phyloP scores from a whole-genome alignment of 169 alveolate species.

The Fabrea salina region DNA sequence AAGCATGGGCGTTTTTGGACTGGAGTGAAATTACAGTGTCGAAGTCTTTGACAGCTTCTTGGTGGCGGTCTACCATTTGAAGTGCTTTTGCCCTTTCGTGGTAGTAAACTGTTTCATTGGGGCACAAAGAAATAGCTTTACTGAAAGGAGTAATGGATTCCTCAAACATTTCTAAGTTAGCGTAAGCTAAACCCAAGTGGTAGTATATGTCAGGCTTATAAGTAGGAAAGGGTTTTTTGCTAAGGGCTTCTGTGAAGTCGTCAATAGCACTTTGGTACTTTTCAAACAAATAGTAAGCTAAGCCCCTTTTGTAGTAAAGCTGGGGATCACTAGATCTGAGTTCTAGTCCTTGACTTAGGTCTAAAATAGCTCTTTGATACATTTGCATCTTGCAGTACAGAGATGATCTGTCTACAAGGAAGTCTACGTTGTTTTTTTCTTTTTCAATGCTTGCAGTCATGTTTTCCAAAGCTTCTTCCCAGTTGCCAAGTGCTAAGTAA shows the following conservation, averaged over 20 bases:
- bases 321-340: constrained; percentile 65
- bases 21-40: constrained; percentile 56
- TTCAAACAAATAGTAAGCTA: constrained; percentile 61
- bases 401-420: constrained; percentile 63
- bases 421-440: constrained; percentile 51
- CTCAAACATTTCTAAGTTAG: constrained; percentile 70
- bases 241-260: constrained; percentile 49
- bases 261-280: constrained; percentile 59
- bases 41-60: constrained; percentile 71
- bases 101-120: constrained; percentile 69
- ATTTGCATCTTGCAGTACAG: constrained; percentile 47
- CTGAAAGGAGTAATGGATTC: constrained; percentile 68
- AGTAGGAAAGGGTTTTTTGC: constrained; percentile 57
- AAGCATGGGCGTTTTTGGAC: constrained; percentile 82
- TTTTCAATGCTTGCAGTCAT: constrained; percentile 49
- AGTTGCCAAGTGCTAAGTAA: constrained; percentile 54
- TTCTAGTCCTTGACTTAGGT: constrained; percentile 56
- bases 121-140: constrained; percentile 61
- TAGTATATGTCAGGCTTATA: constrained; percentile 76
- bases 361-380: constrained; percentile 59
- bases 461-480: constrained; percentile 68
- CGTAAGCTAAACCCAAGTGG: constrained; percentile 77
- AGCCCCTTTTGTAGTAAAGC: constrained; percentile 67
- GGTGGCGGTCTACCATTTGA: constrained; percentile 63
- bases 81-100: constrained; percentile 85